A percentile compares a stretch with the other conserved stretches of the same genome.
These are phyloP conservation scores for Fagopyrum tataricum DNA, from an alignment of 148 eudicot genomes.

Conservation along the genomic window DNA sequence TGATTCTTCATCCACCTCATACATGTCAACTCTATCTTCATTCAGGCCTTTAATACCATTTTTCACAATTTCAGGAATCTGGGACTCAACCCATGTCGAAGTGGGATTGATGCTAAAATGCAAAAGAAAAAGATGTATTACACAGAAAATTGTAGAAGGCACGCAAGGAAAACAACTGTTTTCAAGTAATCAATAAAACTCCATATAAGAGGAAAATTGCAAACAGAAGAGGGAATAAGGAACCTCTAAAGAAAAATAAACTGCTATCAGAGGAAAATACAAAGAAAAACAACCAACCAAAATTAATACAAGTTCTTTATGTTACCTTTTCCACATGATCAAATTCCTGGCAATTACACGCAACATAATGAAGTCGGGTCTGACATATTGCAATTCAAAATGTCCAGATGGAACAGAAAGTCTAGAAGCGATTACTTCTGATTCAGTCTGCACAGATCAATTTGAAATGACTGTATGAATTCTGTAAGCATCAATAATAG, in stretches of 20 bases:
- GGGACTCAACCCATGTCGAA: constrained; percentile 81
- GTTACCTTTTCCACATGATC: constrained; percentile 94
- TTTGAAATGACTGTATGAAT: no score
- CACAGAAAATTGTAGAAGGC: background rate
- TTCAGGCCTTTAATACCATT: constrained; percentile 51
- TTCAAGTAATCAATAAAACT: background rate
- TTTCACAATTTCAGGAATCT: constrained; percentile 71
- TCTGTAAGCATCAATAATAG: background rate
- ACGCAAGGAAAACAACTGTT: no score
- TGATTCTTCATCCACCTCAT: constrained; percentile 71
- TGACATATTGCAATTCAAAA: constrained; percentile 84
- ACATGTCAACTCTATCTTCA: constrained; percentile 51
- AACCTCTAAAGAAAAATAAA: background rate
- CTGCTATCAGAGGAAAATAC: background rate
- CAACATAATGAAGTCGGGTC: constrained; percentile 97
- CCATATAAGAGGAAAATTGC: background rate
- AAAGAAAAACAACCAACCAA: background rate
- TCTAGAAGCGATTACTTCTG: constrained; percentile 63
- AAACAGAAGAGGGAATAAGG: background rate
- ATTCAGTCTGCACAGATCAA: constrained; percentile 71
- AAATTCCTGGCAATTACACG: constrained; percentile 90
- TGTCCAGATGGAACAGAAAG: constrained; percentile 79
- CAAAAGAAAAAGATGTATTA: background rate
- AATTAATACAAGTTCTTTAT: constrained; percentile 3
- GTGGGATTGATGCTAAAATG: constrained; percentile 63